Base-by-base conservation (phyloP, 495 filamentous ascomycete species). In the Penicillium daleae region DNA sequence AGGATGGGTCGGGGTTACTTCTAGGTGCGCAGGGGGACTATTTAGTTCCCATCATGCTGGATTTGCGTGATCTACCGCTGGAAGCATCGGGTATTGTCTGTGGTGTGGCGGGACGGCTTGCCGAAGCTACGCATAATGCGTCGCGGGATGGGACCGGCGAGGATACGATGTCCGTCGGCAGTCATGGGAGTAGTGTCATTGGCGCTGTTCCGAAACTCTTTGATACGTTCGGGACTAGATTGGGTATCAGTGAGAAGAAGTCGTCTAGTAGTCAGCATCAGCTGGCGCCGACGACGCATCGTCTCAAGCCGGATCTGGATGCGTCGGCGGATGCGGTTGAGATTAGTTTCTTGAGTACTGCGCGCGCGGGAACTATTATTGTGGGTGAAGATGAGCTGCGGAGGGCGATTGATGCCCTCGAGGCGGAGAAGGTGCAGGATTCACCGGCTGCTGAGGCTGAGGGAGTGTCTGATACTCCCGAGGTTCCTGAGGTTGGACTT, bases 21-120 rank as follows among this genome's bases (percentile, higher is more conserved):
- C 84, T 96, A 0, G 94, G 95, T 13, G 88, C 88, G 31, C 91
- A 89, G 46, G 89, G 92, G 51, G 89, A 92, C 53, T 84, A 86
- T 33, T 84, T 97, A 17, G 86, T 98, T 15, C 93, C 95, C 0
- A 95, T 99, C 62, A 94, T 90, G 63, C 83, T 99, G 3, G 92
- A 97, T 66, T 80, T 99, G 53, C 84, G 84, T 22, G 86, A 88
- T 31, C 80, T 98, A 3, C 92, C 93, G 1, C 82, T 93, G 24
- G 93, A 97, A 74, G 92, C 91, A 4, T 96, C 92, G 1, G 95
- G 95, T 35, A 97, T 97, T 57, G 92, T 97, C 37, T 96, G 92
- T 66, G 93, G 93, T 8, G 91, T 97, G 21, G 93, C 93, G 1
- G 90, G 92, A 15, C 85, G 85, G 62, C 80, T 97, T 42, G 90